Evolutionary conservation across 192 early-diverging fungal species (phyloP).

Genomic region (Oehlia diaphana): DNA sequence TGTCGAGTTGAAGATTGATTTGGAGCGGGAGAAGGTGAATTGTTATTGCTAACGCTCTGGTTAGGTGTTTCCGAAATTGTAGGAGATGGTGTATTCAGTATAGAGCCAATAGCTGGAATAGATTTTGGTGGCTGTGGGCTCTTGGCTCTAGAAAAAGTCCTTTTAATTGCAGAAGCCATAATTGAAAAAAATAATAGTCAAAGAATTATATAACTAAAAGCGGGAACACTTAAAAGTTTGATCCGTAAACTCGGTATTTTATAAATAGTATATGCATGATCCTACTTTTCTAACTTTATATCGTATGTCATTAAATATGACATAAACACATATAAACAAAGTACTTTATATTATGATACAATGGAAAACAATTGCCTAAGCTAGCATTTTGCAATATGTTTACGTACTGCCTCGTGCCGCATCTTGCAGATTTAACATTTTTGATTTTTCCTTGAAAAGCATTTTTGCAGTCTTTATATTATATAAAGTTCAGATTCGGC

Average conservation of each 20-base stretch:
- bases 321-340: not conserved
- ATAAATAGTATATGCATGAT: not conserved
- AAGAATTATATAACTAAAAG: not conserved
- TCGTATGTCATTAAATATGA: not conserved
- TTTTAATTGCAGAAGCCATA: not conserved
- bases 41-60: not conserved
- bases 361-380: not conserved
- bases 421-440: not conserved
- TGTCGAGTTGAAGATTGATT: conserved; percentile 22
- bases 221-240: not conserved
- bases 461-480: not conserved
- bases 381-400: not conserved
- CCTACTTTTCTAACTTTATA: not conserved
- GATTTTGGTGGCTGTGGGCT: conserved; percentile 1
- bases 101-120: not conserved
- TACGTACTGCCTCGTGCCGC: not conserved
- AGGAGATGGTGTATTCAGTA: not conserved
- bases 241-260: not conserved
- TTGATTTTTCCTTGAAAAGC: not conserved
- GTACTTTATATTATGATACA: not conserved
- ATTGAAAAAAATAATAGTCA: not conserved
- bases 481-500: not conserved
- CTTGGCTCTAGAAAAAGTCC: not conserved
- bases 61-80: not conserved
- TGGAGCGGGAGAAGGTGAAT: not conserved